Base-by-base conservation (phyloP, 495 filamentous ascomycete species). In the Ascobolus immersus region DNA sequence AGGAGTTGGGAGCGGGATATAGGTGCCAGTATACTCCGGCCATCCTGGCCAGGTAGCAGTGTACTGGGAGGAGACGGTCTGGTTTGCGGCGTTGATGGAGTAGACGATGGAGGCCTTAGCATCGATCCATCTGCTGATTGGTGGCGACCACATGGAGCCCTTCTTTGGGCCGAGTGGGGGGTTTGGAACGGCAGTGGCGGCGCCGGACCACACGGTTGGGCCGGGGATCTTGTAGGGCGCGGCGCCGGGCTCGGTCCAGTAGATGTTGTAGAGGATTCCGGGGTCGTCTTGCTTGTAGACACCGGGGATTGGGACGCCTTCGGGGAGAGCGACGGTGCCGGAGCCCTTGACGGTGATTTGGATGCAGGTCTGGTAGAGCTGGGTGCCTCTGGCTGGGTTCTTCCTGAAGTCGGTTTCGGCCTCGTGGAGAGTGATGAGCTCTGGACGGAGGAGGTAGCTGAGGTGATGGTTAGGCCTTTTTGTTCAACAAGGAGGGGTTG, bases 191-290 rank as follows among this genome's bases (percentile, higher is more conserved):
- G 33, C 26, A 12, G 33, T 23, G 17, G 33, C 24, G n/a, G 33
- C 33, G 13, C 33, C 33, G 17, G 23, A 33, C 35, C 42, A 54
- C 14, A 55, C 43, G 10, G 39, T 36, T n/a, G 54, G 54, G 20
- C 54, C 54, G 13, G 54, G 54, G 36, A 54, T 52, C 8, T 36
- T 32, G 50, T 55, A 57, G 40, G 37, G 45, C 27, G 39, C 44
- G 37, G 45, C 27, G 39, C 44, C 14, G 10, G 19, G 22, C 7
- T 11, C 7, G n/a, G 35, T 37, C n/a, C 24, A 29, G 36, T 58
- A 58, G 21, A 63, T 58, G 37, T 62, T 58, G 22, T 64, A 52
- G 7, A 57, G 40, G 17, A 64, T 55, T 5, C 61, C 60, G 0
- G 58, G 54, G n/a, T n/a, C n/a, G n/a, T n/a, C n/a, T n/a, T n/a